phyloP scores from a whole-genome alignment of 2,329 filamentous ascomycete species.

The Aspergillus vadensis region DNA sequence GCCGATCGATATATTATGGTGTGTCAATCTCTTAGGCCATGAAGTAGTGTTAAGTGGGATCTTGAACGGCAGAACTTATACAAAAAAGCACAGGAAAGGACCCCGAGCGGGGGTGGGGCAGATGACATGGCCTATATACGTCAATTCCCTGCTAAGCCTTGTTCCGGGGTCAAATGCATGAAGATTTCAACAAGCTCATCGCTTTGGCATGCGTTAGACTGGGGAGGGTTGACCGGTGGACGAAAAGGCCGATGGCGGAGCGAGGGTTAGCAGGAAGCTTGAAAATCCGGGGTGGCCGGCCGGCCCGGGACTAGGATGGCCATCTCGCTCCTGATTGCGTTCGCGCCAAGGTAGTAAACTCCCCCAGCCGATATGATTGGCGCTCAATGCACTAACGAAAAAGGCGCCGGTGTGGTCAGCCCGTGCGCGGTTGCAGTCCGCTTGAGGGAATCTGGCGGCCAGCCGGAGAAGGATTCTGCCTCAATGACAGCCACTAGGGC shows the following conservation, averaged over 20 bases:
- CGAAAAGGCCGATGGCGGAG: not conserved
- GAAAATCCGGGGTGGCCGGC: conserved; percentile 18
- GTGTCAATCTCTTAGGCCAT: not conserved
- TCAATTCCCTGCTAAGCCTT: not conserved
- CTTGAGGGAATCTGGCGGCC: not conserved
- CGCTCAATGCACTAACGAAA: not conserved
- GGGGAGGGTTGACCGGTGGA: conserved; percentile 3
- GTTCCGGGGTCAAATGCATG: not conserved
- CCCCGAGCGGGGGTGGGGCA: not conserved
- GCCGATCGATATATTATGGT: not conserved
- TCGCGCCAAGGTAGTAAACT: not conserved
- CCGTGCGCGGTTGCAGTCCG: not conserved
- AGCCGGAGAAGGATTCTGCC: conserved; percentile 13
- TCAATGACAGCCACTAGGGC: not conserved
- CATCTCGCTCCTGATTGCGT: not conserved
- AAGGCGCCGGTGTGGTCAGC: not conserved
- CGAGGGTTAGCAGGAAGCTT: not conserved
- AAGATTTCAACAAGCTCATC: not conserved
- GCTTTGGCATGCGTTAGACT: not conserved
- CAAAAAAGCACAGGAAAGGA: not conserved
- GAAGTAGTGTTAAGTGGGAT: not conserved
- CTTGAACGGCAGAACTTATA: not conserved
- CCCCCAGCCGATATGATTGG: conserved; percentile 8
- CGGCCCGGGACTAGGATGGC: conserved; percentile 9
- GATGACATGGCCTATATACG: conserved; percentile 2